phyloP scores from a whole-genome alignment of 1,139 yeast species.

The Barnettozyma hawaiiensis region DNA sequence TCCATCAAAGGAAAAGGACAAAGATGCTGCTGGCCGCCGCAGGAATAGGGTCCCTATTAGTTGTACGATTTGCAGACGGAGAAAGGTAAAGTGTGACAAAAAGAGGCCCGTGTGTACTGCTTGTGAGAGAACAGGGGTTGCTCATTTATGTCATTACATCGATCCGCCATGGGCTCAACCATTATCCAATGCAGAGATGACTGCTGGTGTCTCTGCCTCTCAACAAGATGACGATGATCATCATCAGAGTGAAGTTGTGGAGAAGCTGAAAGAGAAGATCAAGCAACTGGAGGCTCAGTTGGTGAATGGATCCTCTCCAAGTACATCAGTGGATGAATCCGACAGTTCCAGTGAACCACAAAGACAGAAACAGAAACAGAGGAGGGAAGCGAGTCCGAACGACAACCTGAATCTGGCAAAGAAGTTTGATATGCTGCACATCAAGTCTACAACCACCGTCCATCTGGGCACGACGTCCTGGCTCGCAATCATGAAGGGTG shows the following conservation, averaged over 20 bases:
- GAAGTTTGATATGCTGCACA: conserved; percentile 44
- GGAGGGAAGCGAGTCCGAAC: conserved; percentile 14
- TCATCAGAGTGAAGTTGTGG: conserved; percentile 25
- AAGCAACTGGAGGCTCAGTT: conserved; percentile 17
- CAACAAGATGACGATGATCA: conserved; percentile 14
- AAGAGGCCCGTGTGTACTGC: conserved; percentile 66
- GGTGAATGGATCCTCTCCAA: conserved; percentile 2
- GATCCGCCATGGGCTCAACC: conserved; percentile 50
- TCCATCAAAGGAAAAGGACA: conserved; percentile 5
- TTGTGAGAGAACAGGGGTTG: conserved; percentile 67
- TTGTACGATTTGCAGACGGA: conserved; percentile 40
- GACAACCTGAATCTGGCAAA: conserved; percentile 39
- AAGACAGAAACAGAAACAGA: conserved; percentile 4
- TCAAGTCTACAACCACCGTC: conserved; percentile 44
- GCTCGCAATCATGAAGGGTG: conserved; percentile 49
- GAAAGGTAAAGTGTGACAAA: conserved; percentile 54
- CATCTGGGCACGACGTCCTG: conserved; percentile 49
- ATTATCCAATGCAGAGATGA: conserved; percentile 25
- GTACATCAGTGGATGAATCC: conserved; percentile 7
- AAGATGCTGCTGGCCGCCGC: conserved; percentile 11
- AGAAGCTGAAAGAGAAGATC: conserved; percentile 23
- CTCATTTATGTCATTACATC: conserved; percentile 65
- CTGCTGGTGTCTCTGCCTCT: neutral
- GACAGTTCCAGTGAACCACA: conserved; percentile 4
- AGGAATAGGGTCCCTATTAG: conserved; percentile 42